These are phyloP conservation scores for Penicillium decumbens DNA, from an alignment of 2,329 filamentous ascomycete species.

Conservation along the genomic window DNA sequence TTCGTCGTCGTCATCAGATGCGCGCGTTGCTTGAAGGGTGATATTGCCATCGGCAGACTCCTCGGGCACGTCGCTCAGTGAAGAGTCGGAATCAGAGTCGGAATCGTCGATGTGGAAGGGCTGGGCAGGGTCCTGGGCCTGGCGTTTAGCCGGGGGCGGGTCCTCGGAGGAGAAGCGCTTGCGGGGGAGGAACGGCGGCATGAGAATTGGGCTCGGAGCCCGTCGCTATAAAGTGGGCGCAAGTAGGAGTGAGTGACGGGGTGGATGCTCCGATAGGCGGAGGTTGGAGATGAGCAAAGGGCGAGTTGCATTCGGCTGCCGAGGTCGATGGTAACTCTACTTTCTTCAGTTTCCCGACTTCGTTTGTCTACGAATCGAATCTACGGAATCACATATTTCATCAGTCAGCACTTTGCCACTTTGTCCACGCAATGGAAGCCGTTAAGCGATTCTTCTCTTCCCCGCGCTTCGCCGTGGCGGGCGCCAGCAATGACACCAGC, in stretches of 20 bases:
- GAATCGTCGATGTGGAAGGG: constrained; percentile 22
- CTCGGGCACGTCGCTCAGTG: constrained; percentile 36
- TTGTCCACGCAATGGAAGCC: constrained; percentile 38
- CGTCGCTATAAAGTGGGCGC: neutral
- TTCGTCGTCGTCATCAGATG: constrained; percentile 22
- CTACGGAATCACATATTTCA: neutral
- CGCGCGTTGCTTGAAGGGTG: neutral
- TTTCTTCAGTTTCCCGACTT: constrained; percentile 4
- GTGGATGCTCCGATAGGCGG: neutral
- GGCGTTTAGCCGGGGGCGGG: constrained; percentile 35
- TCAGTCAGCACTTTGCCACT: neutral
- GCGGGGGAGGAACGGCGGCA: constrained; percentile 47
- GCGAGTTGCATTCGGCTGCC: constrained; percentile 14
- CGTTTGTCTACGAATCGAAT: neutral
- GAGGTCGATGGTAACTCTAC: constrained; percentile 13
- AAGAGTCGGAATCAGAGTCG: constrained; percentile 32
- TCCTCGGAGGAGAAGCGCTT: constrained; percentile 40
- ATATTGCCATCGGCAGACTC: constrained; percentile 6
- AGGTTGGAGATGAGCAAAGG: constrained; percentile 10
- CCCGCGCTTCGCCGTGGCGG: constrained; percentile 78
- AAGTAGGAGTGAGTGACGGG: neutral
- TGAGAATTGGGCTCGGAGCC: constrained; percentile 17
- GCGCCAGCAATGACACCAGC: constrained; percentile 74
- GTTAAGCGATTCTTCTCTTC: constrained; percentile 76
- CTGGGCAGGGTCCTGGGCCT: constrained; percentile 24